Evolutionary conservation across 2,329 filamentous ascomycete species (phyloP), one percentile per base, ranked within the genome.

Genomic region (Venturia nashicola): DNA sequence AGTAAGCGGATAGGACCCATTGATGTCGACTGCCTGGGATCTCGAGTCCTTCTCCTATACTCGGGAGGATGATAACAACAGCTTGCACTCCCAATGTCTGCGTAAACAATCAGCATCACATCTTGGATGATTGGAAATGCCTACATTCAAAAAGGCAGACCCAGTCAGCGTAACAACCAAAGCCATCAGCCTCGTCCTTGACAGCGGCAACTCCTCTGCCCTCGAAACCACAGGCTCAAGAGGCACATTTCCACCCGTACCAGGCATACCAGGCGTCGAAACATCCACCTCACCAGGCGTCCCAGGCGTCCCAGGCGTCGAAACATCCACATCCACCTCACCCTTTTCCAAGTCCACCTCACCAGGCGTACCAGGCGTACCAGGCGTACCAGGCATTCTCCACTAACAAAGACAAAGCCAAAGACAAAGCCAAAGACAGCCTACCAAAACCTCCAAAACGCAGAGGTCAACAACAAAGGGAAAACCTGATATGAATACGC

Each of bases 1-100:
- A 79, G 69, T 88, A 88, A 0, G 85, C 82, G 0, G 85, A 88
- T 0, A 88, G 77, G 66, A 88, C 79, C 85, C 86, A 88, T 74
- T 87, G 85, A 65, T 83, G 78, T 18, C 84, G 78, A 34, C 78
- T 78, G 46, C 82, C 79, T 0, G 85, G 85, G 23, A 87, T 84
- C 61, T 72, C 66, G 5, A 87, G 76, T 12, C 81, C 80, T 34
- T 75, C 69, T 44, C 83, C 82, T 42, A 87, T 86, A n/a, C 79
- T 81, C 0, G 85, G 85, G 18, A 87, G 75, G 61, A 86, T 82
- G 66, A 87, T 86, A 65, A 87, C 82, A 4, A 83, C 79, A 1
- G 81, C 77, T 70, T 86, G 84, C 3, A 80, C 77, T 1, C 81
- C 82, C 59, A 86, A 75, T 2, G 80, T 84, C 83, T 75, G 11